A percentile compares a stretch with the other conserved stretches of the same genome.
phyloP scores from a whole-genome alignment of 1,139 yeast genomes.

The Cylindricascospora bacillispora region DNA sequence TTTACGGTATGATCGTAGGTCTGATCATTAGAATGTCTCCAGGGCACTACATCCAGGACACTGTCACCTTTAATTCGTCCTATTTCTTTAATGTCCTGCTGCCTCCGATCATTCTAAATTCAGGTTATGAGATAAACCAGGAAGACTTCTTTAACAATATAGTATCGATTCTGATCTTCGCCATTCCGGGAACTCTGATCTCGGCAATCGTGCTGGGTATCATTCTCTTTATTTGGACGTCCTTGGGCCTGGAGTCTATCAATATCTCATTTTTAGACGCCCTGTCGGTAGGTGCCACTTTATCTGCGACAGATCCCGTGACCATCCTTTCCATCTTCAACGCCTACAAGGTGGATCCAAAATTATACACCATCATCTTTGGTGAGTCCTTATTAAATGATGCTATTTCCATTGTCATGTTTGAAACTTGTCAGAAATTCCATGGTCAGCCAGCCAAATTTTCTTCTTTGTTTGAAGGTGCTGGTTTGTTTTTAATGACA shows the following conservation, averaged over 20 bases:
- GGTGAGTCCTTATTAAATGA: constrained; percentile 94
- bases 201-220: constrained; percentile 83
- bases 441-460: constrained; percentile 74
- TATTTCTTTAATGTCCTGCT: constrained; percentile 87
- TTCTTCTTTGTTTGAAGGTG: constrained; percentile 79
- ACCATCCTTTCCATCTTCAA: constrained; percentile 93
- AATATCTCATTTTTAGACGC: constrained; percentile 90
- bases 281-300: constrained; percentile 90
- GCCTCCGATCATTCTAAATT: constrained; percentile 92
- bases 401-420: constrained; percentile 97
- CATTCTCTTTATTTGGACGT: constrained; percentile 79
- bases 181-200: constrained; percentile 92
- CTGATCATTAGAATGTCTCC: constrained; percentile 79
- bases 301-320: constrained; percentile 97
- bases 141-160: constrained; percentile 88
- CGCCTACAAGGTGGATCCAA: constrained; percentile 96
- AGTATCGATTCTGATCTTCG: constrained; percentile 85
- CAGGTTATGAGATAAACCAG: constrained; percentile 94
- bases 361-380: constrained; percentile 87
- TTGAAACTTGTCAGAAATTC: constrained; percentile 95
- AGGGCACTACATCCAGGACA: constrained; percentile 94
- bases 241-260: constrained; percentile 80
- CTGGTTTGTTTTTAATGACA: constrained; percentile 85
- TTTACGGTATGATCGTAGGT: constrained; percentile 95
- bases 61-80: constrained; percentile 87